A percentile compares a stretch with the other conserved stretches of the same genome.
Conservation (phyloP, 2,329 filamentous ascomycete species). For the Tympanopsis confertula region DNA sequence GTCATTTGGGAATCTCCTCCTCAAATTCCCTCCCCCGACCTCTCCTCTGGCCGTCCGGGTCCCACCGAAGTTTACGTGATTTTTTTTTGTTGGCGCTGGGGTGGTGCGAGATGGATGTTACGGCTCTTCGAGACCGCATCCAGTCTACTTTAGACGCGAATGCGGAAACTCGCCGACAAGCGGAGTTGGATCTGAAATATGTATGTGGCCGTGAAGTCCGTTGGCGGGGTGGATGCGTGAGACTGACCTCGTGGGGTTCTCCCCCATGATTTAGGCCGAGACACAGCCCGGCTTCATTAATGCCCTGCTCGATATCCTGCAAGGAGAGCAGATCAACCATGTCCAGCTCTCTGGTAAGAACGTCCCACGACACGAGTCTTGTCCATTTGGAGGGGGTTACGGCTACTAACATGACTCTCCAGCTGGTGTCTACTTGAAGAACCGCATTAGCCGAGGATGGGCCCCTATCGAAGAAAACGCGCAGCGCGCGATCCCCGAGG, state of each 20-base stretch:
- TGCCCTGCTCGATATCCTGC: constrained; percentile 79
- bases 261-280: not conserved
- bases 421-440: constrained; percentile 90
- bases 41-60: too few relatives aligned
- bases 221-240: not conserved
- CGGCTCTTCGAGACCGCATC: constrained; percentile 49
- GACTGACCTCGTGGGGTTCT: not conserved
- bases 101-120: constrained; percentile 42
- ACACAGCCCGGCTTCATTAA: constrained; percentile 17
- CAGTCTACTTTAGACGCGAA: constrained; percentile 52
- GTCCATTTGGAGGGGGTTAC: too few relatives aligned
- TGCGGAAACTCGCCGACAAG: constrained; percentile 47
- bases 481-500: constrained; percentile 68
- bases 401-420: too few relatives aligned
- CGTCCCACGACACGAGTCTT: not conserved
- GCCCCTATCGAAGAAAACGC: constrained; percentile 63
- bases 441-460: constrained; percentile 91
- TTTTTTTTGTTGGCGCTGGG: constrained; percentile 17
- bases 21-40: too few relatives aligned
- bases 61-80: constrained; percentile 9
- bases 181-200: constrained; percentile 54
- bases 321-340: constrained; percentile 73
- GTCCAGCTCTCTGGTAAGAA: constrained; percentile 61
- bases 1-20: too few relatives aligned
- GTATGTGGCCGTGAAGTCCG: constrained; percentile 26